Conservation (phyloP, 257 asterid genomes). For the Jacaranda copaia region DNA sequence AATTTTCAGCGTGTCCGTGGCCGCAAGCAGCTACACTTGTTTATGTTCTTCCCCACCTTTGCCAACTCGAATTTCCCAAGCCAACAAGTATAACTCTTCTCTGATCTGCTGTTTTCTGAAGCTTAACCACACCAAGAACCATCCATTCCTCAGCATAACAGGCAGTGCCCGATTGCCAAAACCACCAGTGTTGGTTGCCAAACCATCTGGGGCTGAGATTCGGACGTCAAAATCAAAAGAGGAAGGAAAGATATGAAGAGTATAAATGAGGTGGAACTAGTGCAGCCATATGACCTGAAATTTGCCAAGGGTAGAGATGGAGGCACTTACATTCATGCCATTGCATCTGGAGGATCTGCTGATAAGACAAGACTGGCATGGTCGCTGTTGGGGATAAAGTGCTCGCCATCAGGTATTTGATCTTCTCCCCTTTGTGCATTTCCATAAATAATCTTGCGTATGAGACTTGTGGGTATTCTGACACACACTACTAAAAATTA, state of each 20-base stretch:
- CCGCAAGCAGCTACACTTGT: constrained; percentile 58
- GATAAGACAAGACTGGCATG: constrained; percentile 59
- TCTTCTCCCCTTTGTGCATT: not conserved
- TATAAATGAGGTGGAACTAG: constrained; percentile 69
- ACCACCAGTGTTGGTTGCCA: constrained; percentile 38
- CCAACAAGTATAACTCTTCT: constrained; percentile 38
- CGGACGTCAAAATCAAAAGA: constrained; percentile 27
- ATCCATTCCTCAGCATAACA: constrained; percentile 36
- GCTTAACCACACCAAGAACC: constrained; percentile 45
- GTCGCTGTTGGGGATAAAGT: constrained; percentile 77
- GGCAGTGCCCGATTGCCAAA: constrained; percentile 32
- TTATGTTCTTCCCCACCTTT: constrained; percentile 59
- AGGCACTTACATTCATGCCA: constrained; percentile 76
- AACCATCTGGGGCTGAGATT: constrained; percentile 59
- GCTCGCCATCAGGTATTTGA: constrained; percentile 68
- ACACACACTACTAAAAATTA: not conserved
- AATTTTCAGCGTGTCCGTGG: constrained; percentile 41
- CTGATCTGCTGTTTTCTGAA: constrained; percentile 49
- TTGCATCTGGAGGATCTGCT: constrained; percentile 65
- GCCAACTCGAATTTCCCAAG: constrained; percentile 34
- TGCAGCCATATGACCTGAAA: constrained; percentile 64
- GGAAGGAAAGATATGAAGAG: constrained; percentile 43
- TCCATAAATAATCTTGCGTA: not conserved
- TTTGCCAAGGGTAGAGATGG: constrained; percentile 74
- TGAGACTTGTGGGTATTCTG: not conserved